Evolutionary conservation across 1,284 basidiomycete species (phyloP), one percentile per base, ranked within the genome.

Genomic region (Fereydounia khargensis): DNA sequence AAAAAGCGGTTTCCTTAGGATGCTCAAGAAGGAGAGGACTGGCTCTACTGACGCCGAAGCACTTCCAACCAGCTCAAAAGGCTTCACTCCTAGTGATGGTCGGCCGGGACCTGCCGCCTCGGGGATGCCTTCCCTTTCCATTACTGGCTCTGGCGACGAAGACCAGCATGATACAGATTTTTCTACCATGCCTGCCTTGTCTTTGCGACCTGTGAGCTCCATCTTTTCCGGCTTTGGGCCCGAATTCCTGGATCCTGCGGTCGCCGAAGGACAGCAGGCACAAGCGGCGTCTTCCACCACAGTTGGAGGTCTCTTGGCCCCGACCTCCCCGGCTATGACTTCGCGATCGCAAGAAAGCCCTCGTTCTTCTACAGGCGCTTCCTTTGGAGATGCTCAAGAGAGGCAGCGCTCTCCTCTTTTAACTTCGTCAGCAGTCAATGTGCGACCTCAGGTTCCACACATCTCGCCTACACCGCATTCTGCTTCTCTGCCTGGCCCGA

Each of bases 1-100:
- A 46, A 70, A 68, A 47, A 66, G 63, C 38, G 60, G 64, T 19
- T 65, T 68, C 47, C 39, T 70, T 33, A 52, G 61, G 24, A 68
- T 59, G 42, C 51, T 65, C 44, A 65, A 65, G 25, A 70, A 68
- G 49, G 65, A 68, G 14, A 60, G 52, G 41, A 49, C 16, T 17
- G 13, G 6, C 4, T 21, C 6, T 9, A 31, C 30, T n/a, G n/a
- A n/a, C n/a, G n/a, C n/a, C n/a, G n/a, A n/a, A n/a, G n/a, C n/a
- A n/a, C n/a, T n/a, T n/a, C n/a, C n/a, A n/a, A n/a, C n/a, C n/a
- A n/a, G n/a, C n/a, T n/a, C n/a, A n/a, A n/a, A n/a, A n/a, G n/a
- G n/a, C n/a, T n/a, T n/a, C n/a, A n/a, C n/a, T n/a, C n/a, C n/a
- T n/a, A n/a, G n/a, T n/a, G n/a, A n/a, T n/a, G n/a, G n/a, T n/a